Conservation (phyloP, 1,139 yeast genomes). For the Candida tunisiensis region DNA sequence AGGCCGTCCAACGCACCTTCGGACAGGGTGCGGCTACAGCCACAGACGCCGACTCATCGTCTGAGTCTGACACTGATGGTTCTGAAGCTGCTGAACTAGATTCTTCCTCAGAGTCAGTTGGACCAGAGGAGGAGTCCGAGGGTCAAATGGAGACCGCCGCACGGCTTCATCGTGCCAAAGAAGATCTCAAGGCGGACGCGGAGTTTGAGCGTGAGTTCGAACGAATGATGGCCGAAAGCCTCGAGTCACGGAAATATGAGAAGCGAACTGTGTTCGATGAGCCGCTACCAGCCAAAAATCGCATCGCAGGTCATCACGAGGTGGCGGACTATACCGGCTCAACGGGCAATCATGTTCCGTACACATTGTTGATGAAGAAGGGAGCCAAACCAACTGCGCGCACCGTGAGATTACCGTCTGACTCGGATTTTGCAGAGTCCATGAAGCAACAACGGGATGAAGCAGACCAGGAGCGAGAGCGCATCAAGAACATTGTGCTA, state of each 20-base stretch:
- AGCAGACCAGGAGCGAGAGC: constrained; percentile 10
- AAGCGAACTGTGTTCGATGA: constrained; percentile 13
- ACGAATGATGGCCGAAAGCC: constrained; percentile 16
- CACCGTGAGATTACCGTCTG: constrained; percentile 11
- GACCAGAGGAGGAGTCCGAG: too few species aligned
- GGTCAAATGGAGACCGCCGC: too few species aligned
- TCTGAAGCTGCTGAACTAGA: too few species aligned
- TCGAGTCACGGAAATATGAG: constrained; percentile 7
- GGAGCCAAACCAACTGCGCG: constrained; percentile 8
- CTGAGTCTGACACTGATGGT: too few species aligned
- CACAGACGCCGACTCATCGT: constrained; percentile 18
- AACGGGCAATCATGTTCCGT: constrained; percentile 6
- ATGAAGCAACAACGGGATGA: constrained; percentile 10
- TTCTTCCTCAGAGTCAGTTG: too few species aligned
- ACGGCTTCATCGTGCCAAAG: constrained; percentile 5
- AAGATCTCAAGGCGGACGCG: constrained; percentile 11
- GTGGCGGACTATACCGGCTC: constrained; percentile 1
- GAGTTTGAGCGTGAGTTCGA: constrained; percentile 21
- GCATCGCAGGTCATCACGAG: not conserved
- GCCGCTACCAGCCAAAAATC: constrained; percentile 12
- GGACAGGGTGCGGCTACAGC: not conserved
- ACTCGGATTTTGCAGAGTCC: constrained; percentile 10
- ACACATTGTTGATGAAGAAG: constrained; percentile 12
- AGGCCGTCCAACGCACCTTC: not conserved
- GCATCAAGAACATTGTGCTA: constrained; percentile 12